Base-by-base conservation (phyloP, 805 yeast species). In the Yarrowia bubula region DNA sequence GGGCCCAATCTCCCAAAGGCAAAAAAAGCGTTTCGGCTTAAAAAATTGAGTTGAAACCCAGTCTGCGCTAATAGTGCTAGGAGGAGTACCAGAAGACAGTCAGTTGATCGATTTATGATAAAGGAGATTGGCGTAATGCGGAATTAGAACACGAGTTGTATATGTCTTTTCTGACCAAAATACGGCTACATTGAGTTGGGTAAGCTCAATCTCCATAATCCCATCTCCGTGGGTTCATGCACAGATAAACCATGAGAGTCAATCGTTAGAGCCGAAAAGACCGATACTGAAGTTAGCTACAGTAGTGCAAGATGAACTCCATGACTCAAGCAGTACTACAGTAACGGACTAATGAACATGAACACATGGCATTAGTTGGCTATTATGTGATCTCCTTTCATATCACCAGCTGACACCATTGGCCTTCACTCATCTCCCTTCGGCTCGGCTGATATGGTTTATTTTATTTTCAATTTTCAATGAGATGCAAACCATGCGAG, bases 401-500 rank as follows among this genome's bases (percentile, higher is more conserved):
- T n/a, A n/a, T n/a, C n/a, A n/a, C n/a, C n/a, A n/a, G n/a, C n/a
- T n/a, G n/a, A n/a, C n/a, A n/a, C n/a, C n/a, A n/a, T n/a, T n/a
- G n/a, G n/a, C n/a, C n/a, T n/a, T n/a, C n/a, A n/a, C n/a, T 22
- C 28, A 22, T 22, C 28, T 22, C 28, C 3, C 5, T 33, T 17
- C 53, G 39, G 38, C 53, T 31, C 38, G 53, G 39, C 38, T 35
- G 55, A 33, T 48, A 48, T 15, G 55, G 31, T 48, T 48, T 33
- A 17, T 33, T 22, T 22, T 22, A 22, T 17, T 47, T n/a, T n/a
- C n/a, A n/a, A n/a, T n/a, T n/a, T n/a, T 11, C 9, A 10, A 6
- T 9, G 38, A 33, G 53, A 9, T 32, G 4, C 4, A 33, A 33
- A 48, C 39, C 13, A 13, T 48, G 13, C 15, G 39, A 17, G 55